Evolutionary conservation across 164 flowering plant genomes (phyloP), one percentile per base, ranked within the genome.

Genomic region (Tetracentron sinense): DNA sequence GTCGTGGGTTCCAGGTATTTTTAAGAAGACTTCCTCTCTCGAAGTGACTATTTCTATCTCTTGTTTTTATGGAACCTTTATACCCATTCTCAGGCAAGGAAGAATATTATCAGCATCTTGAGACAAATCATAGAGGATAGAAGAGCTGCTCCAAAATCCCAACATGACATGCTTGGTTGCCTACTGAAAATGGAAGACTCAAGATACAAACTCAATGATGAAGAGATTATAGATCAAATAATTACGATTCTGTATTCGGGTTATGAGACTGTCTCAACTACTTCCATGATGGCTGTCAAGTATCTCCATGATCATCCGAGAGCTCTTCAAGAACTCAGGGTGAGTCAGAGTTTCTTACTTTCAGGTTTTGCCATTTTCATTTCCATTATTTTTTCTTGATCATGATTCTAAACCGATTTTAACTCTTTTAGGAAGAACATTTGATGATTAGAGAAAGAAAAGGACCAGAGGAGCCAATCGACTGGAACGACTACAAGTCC

Each of bases 221-320:
- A 86, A 7, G 81, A 86, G 74, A 83, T 83, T 56, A 66, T 88
- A 53, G 90, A 86, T 74, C 80, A 79, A 30, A 70, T 88, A 16
- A 79, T 88, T 42, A 75, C 92, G 21, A 66, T 88, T 29, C 53
- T 85, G 62, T 78, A 88, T 59, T 84, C 96, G 20, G 90, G 96
- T 29, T 86, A 79, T 53, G 91, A 88, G 68, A 88, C 94, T 23
- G 82, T 88, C 26, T 88, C 91, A 0, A 82, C 85, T 20, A 85
- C 89, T 66, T 61, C 89, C 5, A 85, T 88, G 90, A 88, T 88
- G 94, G 75, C 87, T 27, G 63, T 85, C 42, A 84, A 84, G 72
- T 84, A 84, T 69, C 87, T 85, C 27, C 85, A 83, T 75, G 90
- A 88, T 75, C 84, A 88, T 61, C 90, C 89, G 3, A 75, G 63